Percentiles rank a stretch among this genome's conserved stretches.
Evolutionary conservation across 768 basidiomycete genomes (phyloP).

Genomic region (Boletus reticuloceps): DNA sequence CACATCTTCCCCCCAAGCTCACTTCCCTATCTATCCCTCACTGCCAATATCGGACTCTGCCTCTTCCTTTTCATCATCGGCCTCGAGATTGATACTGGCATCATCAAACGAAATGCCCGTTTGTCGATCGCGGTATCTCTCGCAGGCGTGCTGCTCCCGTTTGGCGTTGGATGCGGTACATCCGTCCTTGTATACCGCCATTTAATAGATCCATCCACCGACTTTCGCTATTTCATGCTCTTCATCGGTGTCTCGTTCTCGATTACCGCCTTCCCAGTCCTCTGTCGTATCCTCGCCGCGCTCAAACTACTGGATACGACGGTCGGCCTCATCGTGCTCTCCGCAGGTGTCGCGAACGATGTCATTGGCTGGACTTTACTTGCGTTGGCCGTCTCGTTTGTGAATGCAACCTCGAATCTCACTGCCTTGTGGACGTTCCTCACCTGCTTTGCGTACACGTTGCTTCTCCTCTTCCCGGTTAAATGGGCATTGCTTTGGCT

Average conservation of each 20-base stretch:
- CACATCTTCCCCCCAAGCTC: constrained; percentile 80
- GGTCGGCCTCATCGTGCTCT: constrained; percentile 89
- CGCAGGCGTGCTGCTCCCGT: constrained; percentile 84
- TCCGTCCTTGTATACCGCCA: constrained; percentile 70
- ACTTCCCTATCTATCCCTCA: constrained; percentile 74
- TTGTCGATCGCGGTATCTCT: constrained; percentile 67
- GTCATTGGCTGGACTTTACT: constrained; percentile 88
- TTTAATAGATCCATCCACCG: constrained; percentile 59
- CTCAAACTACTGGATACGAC: constrained; percentile 89
- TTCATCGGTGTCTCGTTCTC: constrained; percentile 91
- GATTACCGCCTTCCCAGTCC: constrained; percentile 85
- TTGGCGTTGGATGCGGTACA: constrained; percentile 78
- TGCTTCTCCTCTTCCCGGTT: constrained; percentile 72
- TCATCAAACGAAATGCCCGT: constrained; percentile 76
- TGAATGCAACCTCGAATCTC: constrained; percentile 80
- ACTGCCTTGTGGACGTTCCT: constrained; percentile 87
- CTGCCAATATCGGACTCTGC: constrained; percentile 85
- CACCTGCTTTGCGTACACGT: constrained; percentile 72
- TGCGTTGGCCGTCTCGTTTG: constrained; percentile 87
- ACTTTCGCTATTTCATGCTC: constrained; percentile 88
- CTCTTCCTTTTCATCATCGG: constrained; percentile 94
- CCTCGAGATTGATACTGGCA: constrained; percentile 77
- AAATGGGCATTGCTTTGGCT: constrained; percentile 64
- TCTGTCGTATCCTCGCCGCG: constrained; percentile 88
- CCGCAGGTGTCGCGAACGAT: constrained; percentile 89